Base-by-base conservation (phyloP, 108 stramenopile species). In the Licmophora abbreviata region DNA sequence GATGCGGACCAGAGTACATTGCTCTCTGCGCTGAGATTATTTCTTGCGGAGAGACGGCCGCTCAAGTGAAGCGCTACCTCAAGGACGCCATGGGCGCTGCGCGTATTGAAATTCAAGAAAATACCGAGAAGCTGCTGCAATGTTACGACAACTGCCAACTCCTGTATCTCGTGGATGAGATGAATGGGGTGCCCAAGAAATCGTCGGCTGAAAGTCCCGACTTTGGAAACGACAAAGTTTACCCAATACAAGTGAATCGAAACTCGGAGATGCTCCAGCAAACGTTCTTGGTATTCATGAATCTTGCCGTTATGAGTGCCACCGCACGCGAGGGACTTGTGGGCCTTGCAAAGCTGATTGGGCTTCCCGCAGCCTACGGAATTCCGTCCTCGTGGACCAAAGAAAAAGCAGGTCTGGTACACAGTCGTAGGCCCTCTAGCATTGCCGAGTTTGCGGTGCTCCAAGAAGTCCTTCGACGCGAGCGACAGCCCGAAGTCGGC, bases 111-210 rank as follows among this genome's bases (percentile, higher is more conserved):
- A 71, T 71, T 4, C 17, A 31, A 9, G 33, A 59, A 49, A 55
- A 41, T 34, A 40, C 44, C 11, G 43, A 58, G 12, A 28, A 24
- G 10, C 5, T 70, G n/a, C 22, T 28, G 5, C 44, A 56, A 1
- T 43, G 66, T 36, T 71, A 66, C 57, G 33, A 18, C 29, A 50
- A 47, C 7, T n/a, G 41, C 18, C 43, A 44, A 10, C 36, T 43
- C 36, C 23, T 71, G 18, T 71, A 71, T 50, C 44, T 66, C 12
- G 51, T 71, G 21, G 69, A 71, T 15, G 69, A 71, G 51, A 45
- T 17, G 36, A 29, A 46, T 8, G 61, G 66, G 47, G 18, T 46
- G 31, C 69, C 69, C 29, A 32, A 18, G 14, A 42, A 36, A 32
- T 37, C 48, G 18, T 10, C 22, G 8, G 34, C 47, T 15, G 41